phyloP scores from a whole-genome alignment of 1,284 basidiomycete species.

The Abortiporus biennis region DNA sequence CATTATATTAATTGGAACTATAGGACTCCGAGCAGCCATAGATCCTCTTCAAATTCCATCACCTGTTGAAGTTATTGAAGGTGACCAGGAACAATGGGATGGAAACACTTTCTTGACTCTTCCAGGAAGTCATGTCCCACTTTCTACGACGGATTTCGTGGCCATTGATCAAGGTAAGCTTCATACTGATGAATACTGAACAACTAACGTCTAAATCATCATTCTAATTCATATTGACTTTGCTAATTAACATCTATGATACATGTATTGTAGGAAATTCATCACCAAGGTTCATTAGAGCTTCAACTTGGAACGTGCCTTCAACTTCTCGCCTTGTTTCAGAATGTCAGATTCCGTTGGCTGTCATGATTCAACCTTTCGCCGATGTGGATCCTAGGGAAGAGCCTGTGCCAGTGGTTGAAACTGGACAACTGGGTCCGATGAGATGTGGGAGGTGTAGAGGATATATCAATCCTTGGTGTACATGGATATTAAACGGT shows the following conservation, averaged over 20 bases:
- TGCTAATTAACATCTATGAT: slow-evolving; percentile 1
- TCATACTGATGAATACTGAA: not conserved
- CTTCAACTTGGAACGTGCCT: slow-evolving; percentile 73
- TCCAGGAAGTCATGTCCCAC: slow-evolving; percentile 73
- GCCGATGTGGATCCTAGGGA: slow-evolving; percentile 80
- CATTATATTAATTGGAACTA: not conserved
- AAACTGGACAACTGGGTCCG: slow-evolving; percentile 66
- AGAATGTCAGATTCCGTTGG: slow-evolving; percentile 83
- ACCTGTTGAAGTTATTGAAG: slow-evolving; percentile 78
- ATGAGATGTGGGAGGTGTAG: slow-evolving; percentile 84
- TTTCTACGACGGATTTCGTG: slow-evolving; percentile 83
- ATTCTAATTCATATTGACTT: not conserved
- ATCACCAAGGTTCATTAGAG: slow-evolving; percentile 59
- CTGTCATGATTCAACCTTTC: slow-evolving; percentile 87
- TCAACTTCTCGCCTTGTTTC: slow-evolving; percentile 74
- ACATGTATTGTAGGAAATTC: slow-evolving; percentile 49
- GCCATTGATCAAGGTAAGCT: slow-evolving; percentile 87
- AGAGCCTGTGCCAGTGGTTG: slow-evolving; percentile 75
- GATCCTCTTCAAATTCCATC: slow-evolving; percentile 92
- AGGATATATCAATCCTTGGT: slow-evolving; percentile 96
- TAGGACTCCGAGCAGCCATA: slow-evolving; percentile 78
- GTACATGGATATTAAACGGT: slow-evolving; percentile 81
- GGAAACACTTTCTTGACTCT: slow-evolving; percentile 72
- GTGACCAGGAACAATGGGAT: slow-evolving; percentile 83
- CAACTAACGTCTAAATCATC: too few relatives aligned